Evolutionary conservation across 2,329 filamentous ascomycete genomes (phyloP), one percentile per base, ranked within the genome.

Genomic region (Trichoderma semiorbis): DNA sequence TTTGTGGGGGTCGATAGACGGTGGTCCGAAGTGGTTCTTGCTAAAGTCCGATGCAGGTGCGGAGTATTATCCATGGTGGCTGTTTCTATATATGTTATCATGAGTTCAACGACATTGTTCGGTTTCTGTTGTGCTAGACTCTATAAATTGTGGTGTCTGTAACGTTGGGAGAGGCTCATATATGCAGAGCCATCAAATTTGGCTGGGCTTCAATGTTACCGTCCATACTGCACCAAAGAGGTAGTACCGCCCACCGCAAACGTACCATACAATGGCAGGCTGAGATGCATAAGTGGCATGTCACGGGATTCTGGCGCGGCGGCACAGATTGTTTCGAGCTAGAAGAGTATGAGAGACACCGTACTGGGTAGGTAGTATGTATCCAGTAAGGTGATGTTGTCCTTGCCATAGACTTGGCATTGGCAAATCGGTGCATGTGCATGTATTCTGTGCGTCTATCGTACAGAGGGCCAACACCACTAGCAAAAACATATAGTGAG

Each of bases 201-300:
- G 43, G 18, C 43, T 47, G 8, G n/a, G 6, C 34, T 36, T 36
- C 34, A 16, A 16, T 36, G 34, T 36, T 36, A 36, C 34, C 1
- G 14, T 36, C 34, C 32, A 34, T 30, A 8, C 6, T 8, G 6
- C 6, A 30, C 28, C 28, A 30, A 30, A 30, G 6, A 30, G 28
- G 28, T 7, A 30, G 7, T 8, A 30, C 30, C 8, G 30, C 8
- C 30, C 34, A 36, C 34, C 34, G 14, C 34, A 16, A 36, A 36
- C 0, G 34, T 36, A 36, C 34, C 34, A 36, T 5, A 16, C 34
- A 39, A 50, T 36, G 47, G 47, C 21, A n/a, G 16, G 39, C n/a
- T 63, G 70, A 72, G 66, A 43, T 63, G 70, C 70, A 69, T 69
- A 30, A 16, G 24, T 26, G 8, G 50, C 57, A 58, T 30, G 65